Evolutionary conservation across 768 basidiomycete genomes (phyloP).

Genomic region (Hypsizygus marmoreus): DNA sequence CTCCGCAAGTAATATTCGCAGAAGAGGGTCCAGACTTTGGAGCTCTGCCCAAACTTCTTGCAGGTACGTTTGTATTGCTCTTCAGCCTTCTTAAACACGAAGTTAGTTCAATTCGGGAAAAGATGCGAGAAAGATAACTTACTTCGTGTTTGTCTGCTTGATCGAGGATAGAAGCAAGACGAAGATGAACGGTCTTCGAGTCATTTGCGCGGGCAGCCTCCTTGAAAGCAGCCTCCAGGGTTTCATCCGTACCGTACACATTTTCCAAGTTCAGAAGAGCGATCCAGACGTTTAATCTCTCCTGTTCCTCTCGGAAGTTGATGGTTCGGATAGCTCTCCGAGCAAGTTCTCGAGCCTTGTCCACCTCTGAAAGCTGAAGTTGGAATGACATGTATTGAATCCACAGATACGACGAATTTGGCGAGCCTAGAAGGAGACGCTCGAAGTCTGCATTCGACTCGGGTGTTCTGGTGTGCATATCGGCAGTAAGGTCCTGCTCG

Average conservation of each 20-base stretch:
- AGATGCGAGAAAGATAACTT: slow-evolving; percentile 15
- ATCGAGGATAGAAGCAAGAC: slow-evolving; percentile 82
- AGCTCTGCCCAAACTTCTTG: slow-evolving; percentile 94
- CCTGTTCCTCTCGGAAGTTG: slow-evolving; percentile 93
- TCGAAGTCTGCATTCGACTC: slow-evolving; percentile 96
- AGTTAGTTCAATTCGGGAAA: background rate
- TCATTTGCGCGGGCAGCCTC: slow-evolving; percentile 91
- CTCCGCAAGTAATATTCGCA: slow-evolving; percentile 79
- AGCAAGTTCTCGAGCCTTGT: slow-evolving; percentile 89
- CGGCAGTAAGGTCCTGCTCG: slow-evolving; percentile 80
- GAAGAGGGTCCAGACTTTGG: slow-evolving; percentile 91
- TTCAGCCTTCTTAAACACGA: slow-evolving; percentile 73
- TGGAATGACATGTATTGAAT: slow-evolving; percentile 99
- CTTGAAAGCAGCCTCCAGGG: slow-evolving; percentile 79
- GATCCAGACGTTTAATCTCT: slow-evolving; percentile 97
- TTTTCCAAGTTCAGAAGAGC: slow-evolving; percentile 95
- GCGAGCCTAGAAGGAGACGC: slow-evolving; percentile 86
- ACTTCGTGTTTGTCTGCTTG: slow-evolving; percentile 84
- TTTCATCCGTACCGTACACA: slow-evolving; percentile 83
- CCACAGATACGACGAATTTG: slow-evolving; percentile 98
- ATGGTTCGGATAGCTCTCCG: slow-evolving; percentile 84
- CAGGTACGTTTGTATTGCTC: slow-evolving; percentile 85
- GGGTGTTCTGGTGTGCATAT: slow-evolving; percentile 83
- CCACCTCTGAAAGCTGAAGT: slow-evolving; percentile 92
- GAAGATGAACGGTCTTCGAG: slow-evolving; percentile 86